Evolutionary conservation across 192 early-diverging fungal species (phyloP), one percentile per base, ranked within the genome.

Genomic region (Coemansia sp.): DNA sequence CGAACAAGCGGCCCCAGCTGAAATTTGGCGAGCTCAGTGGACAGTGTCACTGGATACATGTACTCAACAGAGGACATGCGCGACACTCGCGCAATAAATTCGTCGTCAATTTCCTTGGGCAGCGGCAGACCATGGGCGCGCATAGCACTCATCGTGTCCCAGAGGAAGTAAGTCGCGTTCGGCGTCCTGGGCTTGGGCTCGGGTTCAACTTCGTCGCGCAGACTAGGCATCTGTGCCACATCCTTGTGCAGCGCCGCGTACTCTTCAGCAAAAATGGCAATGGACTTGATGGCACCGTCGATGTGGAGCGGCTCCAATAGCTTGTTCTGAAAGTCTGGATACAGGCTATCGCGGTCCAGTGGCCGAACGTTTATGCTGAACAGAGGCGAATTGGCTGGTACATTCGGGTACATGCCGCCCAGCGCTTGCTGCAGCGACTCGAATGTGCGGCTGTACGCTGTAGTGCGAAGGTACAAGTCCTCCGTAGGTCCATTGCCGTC

Each of bases 381-480:
- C 41, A 53, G 14, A 3, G 61, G 51, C 32, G 37, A 36, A 5
- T 27, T 49, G 4, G 37, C 43, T 9, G 59, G 37, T 14, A 51
- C n/a, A n/a, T 37, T 39, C 0, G 90, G 88, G 65, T 86, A 87
- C 65, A 92, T 68, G 1, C 90, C 89, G 20, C 79, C 73, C 25
- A 92, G 58, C 10, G 86, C 65, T 57, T 86, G 86, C 64, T 90
- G 87, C 45, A 92, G 76, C 27, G 84, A 86, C 70, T 90, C 90
- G 57, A 90, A 71, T 2, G 90, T 82, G 38, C 90, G 82, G 0
- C 85, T 67, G 69, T 86, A 90, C 35, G 78, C 81, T 11, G 89
- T 86, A 20, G 76, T 76, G 31, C 87, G 84, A 60, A 89, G 74
- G 59, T 86, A 87, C 29, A 90, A 57, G 40, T 73, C 71, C 35